Evolutionary conservation across 2,329 filamentous ascomycete genomes (phyloP), one percentile per base, ranked within the genome.

Genomic region (Aspergillus transmontanensis): DNA sequence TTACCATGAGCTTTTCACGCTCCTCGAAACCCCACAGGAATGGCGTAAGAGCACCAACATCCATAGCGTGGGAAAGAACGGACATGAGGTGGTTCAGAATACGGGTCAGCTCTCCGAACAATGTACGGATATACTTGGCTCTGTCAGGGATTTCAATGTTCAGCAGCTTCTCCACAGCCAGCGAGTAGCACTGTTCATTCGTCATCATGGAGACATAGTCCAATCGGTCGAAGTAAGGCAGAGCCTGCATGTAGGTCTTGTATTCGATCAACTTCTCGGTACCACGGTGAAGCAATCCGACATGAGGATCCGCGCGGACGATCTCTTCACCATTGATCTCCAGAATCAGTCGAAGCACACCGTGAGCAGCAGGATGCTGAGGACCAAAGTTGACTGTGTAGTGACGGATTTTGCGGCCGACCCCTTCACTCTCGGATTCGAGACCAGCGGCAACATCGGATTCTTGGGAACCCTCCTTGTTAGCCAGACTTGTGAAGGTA

Each of bases 191-290:
- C 83, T 99, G 95, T 86, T 99, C 95, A 81, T 99, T 99, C 75
- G 95, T 99, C 95, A 99, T 99, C 96, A 99, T 99, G 75, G 93
- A 97, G 72, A 97, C 94, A 81, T 99, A 99, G 82, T 99, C 95
- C 79, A 99, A 86, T 72, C 95, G 93, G 83, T 99, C 95, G 79
- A 99, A 99, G 85, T 99, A 99, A 61, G 95, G 95, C 76, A 99
- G 85, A 62, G 95, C 95, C 85, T 99, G 95, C 76, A 98, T 87
- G 78, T 99, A 99, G 72, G 94, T 97, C 87, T 97, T 97, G 87
- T 99, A 99, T 86, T 99, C 95, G 82, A 98, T 98, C 82, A 99
- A 88, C 87, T 99, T 99, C 86, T 99, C 95, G 67, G 95, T 99
- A 71, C 95, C 95, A 74, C 95, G 89, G 81, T 99, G 95, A 75